Evolutionary conservation across 306 rosid species (phyloP).

Genomic region (Abrus pulchellus): DNA sequence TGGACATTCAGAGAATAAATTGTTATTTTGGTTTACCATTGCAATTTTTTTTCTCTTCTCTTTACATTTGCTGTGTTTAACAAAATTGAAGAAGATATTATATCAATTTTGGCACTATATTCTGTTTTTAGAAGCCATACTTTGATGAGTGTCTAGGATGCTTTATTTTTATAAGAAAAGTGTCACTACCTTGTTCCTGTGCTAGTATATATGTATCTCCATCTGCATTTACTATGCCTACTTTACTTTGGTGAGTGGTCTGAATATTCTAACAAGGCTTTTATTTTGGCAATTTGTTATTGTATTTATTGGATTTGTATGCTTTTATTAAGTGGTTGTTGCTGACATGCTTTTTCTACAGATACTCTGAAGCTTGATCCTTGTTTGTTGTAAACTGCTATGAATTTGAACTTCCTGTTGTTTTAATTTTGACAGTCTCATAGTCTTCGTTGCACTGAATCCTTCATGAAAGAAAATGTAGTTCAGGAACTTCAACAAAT

Average conservation of each 20-base stretch:
- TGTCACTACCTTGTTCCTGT: conserved; percentile 12
- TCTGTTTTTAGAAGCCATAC: neutral
- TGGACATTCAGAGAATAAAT: neutral
- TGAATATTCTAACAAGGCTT: conserved; percentile 3
- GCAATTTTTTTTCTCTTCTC: neutral
- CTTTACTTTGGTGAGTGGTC: conserved; percentile 10
- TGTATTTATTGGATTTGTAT: conserved; percentile 18
- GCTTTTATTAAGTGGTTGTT: conserved; percentile 23
- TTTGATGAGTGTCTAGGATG: neutral
- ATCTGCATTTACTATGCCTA: conserved; percentile 21
- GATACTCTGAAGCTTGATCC: conserved; percentile 19
- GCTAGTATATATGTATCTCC: conserved; percentile 25
- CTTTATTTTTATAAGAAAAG: neutral
- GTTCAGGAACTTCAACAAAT: conserved; percentile 77
- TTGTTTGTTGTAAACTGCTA: conserved; percentile 17
- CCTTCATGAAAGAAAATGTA: conserved; percentile 93
- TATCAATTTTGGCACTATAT: conserved; percentile 29
- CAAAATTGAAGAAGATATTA: conserved; percentile 2
- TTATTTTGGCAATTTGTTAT: conserved; percentile 33
- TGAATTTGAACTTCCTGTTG: conserved; percentile 31
- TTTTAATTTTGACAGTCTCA: conserved; percentile 68
- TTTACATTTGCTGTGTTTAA: neutral
- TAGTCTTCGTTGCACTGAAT: conserved; percentile 84
- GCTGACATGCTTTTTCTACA: neutral
- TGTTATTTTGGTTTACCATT: conserved; percentile 23